These are phyloP conservation scores for Solanum paucissectum DNA, from an alignment of 257 asterid genomes.

Conservation along the genomic window DNA sequence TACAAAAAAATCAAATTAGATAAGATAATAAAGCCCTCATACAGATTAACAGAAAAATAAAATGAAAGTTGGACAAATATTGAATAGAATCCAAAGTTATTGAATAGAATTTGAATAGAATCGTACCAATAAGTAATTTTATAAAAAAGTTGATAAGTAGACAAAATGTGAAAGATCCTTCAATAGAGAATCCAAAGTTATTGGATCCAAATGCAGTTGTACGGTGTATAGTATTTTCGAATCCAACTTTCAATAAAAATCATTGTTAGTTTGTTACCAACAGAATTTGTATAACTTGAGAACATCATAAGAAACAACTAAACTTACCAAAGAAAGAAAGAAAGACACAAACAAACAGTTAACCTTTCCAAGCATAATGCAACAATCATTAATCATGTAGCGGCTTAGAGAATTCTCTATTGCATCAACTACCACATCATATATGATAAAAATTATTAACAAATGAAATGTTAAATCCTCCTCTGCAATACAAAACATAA, in stretches of 20 bases:
- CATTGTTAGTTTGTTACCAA: not conserved
- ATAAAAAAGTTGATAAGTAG: not conserved
- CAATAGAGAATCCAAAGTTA: not conserved
- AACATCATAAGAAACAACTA: not conserved
- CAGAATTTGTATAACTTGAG: not conserved
- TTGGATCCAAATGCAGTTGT: not conserved
- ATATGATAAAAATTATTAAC: conserved; percentile 29
- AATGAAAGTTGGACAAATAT: too few species aligned
- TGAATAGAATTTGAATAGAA: not conserved
- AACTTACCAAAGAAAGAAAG: not conserved
- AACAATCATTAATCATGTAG: conserved; percentile 90
- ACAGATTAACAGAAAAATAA: too few species aligned
- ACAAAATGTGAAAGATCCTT: not conserved
- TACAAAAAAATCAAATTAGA: too few species aligned
- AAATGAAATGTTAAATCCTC: conserved; percentile 8
- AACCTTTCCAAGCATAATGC: conserved; percentile 84
- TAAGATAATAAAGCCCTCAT: too few species aligned
- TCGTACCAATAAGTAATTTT: not conserved
- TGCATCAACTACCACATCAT: conserved; percentile 87
- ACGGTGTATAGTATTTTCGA: not conserved
- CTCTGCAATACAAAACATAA: not conserved
- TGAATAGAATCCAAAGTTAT: too few species aligned
- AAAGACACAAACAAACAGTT: not conserved
- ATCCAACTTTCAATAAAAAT: not conserved
- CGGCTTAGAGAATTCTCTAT: conserved; percentile 91